A percentile compares a stretch with the other conserved stretches of the same genome.
phyloP scores from a whole-genome alignment of 2,329 filamentous ascomycete genomes.

The Emergomyces orientalis region DNA sequence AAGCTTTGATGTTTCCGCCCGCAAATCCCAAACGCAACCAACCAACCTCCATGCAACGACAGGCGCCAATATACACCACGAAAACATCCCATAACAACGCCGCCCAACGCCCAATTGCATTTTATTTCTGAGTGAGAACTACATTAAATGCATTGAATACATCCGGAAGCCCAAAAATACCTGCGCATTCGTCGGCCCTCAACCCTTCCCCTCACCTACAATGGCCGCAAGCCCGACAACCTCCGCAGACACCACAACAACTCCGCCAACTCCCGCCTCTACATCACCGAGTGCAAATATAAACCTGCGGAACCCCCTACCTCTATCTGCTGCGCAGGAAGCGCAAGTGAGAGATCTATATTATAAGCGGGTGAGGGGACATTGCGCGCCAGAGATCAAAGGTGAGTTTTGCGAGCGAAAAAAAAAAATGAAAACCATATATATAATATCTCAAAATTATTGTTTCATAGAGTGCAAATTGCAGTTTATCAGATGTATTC shows the following conservation, averaged over 20 bases:
- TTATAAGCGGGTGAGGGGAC: slow-evolving; percentile 64
- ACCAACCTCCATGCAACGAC: neutral
- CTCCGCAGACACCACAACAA: slow-evolving; percentile 17
- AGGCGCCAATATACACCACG: neutral
- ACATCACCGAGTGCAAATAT: slow-evolving; percentile 18
- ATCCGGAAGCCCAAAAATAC: neutral
- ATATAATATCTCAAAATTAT: neutral
- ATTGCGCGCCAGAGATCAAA: slow-evolving; percentile 71
- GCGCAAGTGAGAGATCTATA: slow-evolving; percentile 71
- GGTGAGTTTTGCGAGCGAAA: slow-evolving; percentile 37
- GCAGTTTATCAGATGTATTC: neutral
- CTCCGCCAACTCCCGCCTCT: slow-evolving; percentile 15
- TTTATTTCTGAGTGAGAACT: neutral
- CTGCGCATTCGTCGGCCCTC: slow-evolving; percentile 1
- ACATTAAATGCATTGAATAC: neutral
- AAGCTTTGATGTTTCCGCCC: slow-evolving; percentile 2
- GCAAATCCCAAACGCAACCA: slow-evolving; percentile 5
- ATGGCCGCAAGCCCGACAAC: slow-evolving; percentile 16
- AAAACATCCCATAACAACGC: neutral
- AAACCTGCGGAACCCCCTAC: slow-evolving; percentile 62
- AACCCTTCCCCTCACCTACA: slow-evolving; percentile 9
- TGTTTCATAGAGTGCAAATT: neutral
- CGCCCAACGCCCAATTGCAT: neutral
- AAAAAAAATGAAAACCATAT: neutral
- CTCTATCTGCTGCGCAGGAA: slow-evolving; percentile 73